Conservation (phyloP, 176 grass and related monocot species). For the Juncus inflexus region DNA sequence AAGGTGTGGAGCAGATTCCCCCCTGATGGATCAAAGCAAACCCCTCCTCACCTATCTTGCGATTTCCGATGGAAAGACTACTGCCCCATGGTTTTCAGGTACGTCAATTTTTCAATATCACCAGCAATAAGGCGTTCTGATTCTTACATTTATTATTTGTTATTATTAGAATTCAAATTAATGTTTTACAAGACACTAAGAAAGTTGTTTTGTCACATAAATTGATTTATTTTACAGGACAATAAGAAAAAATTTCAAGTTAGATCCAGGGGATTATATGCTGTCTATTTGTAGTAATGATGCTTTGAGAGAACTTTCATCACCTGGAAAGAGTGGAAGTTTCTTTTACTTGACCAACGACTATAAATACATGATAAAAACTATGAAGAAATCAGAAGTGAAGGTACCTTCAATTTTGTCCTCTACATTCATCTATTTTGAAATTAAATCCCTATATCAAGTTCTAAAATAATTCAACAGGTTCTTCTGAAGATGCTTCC, state of each 20-base stretch:
- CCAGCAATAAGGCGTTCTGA: too few species aligned
- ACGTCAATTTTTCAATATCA: background rate
- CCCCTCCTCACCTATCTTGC: constrained; percentile 69
- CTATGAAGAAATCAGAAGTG: constrained; percentile 99
- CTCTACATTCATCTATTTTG: background rate
- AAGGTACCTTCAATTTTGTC: constrained; percentile 47
- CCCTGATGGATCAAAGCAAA: constrained; percentile 71
- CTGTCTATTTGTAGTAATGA: constrained; percentile 88
- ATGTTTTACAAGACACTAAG: too few species aligned
- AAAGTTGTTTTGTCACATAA: too few species aligned
- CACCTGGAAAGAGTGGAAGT: constrained; percentile 78
- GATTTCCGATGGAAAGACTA: constrained; percentile 93
- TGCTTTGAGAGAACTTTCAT: constrained; percentile 82
- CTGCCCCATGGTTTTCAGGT: constrained; percentile 89
- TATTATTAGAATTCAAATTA: too few species aligned
- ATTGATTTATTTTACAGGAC: constrained; percentile 40
- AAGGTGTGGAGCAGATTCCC: constrained; percentile 90
- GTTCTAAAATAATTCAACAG: too few species aligned
- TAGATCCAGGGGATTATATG: constrained; percentile 97
- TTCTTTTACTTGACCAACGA: constrained; percentile 41
- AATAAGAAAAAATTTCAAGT: constrained; percentile 84
- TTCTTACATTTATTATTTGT: too few species aligned
- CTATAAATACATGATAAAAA: constrained; percentile 96
- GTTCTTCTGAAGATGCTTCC: too few species aligned
- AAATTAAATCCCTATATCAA: too few species aligned